Conservation (phyloP, 306 rosid genomes). For the Purshia tridentata region DNA sequence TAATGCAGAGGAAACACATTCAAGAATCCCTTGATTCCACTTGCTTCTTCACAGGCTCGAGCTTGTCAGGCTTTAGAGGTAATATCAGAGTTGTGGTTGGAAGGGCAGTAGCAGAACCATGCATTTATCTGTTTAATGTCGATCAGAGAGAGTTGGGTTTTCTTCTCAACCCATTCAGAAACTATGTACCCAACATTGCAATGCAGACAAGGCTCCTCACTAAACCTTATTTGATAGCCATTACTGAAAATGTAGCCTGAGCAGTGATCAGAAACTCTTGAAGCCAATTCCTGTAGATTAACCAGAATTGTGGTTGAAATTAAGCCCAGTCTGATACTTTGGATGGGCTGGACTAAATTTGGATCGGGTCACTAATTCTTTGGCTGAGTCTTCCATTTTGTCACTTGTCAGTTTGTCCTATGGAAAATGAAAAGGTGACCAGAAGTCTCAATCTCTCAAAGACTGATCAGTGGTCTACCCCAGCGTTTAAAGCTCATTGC, state of each 20-base stretch:
- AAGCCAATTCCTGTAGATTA: conserved; percentile 73
- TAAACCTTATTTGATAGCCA: conserved; percentile 70
- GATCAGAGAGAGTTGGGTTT: conserved; percentile 41
- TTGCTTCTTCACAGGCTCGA: conserved; percentile 54
- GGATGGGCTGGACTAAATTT: no score
- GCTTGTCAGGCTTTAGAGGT: conserved; percentile 68
- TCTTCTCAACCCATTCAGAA: conserved; percentile 87
- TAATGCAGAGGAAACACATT: conserved; percentile 60
- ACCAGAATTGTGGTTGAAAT: neutral
- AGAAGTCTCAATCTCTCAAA: no score
- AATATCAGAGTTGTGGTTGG: conserved; percentile 61
- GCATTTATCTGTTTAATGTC: conserved; percentile 48
- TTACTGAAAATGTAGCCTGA: conserved; percentile 68
- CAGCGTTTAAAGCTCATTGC: neutral
- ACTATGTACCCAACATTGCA: conserved; percentile 71
- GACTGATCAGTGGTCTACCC: neutral
- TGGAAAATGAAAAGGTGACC: neutral
- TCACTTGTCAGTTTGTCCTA: no score
- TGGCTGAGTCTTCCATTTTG: no score
- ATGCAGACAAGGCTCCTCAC: conserved; percentile 62
- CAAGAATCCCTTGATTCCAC: conserved; percentile 78
- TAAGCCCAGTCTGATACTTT: no score
- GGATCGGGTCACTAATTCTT: no score
- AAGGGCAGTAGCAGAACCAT: conserved; percentile 36
- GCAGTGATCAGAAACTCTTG: conserved; percentile 76